Conservation (phyloP, 768 basidiomycete species). For the Rhizopogon vulgaris region DNA sequence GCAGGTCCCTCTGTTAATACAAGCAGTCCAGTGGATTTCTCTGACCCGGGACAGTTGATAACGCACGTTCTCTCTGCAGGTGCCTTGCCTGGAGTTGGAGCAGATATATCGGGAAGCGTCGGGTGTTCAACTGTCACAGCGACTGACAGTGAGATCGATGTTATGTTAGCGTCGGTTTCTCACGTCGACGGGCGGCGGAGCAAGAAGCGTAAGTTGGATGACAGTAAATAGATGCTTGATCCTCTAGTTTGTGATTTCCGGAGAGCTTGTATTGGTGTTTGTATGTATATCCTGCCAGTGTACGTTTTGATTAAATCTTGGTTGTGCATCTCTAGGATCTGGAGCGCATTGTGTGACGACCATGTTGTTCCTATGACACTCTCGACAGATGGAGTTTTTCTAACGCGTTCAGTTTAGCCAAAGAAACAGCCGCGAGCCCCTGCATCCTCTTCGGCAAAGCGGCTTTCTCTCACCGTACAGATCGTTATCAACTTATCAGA, state of each 20-base stretch:
- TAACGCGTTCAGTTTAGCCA: too few relatives aligned
- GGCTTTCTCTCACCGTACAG: too few relatives aligned
- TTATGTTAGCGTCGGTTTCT: neutral
- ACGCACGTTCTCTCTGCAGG: neutral
- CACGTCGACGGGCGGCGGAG: neutral
- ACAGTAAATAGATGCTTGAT: neutral
- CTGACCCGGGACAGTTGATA: neutral
- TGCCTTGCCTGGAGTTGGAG: neutral
- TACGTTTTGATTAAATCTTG: neutral
- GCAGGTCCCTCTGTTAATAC: neutral
- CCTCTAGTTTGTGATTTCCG: neutral
- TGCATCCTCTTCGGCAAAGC: too few relatives aligned
- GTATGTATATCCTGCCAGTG: neutral
- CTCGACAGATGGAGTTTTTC: too few relatives aligned
- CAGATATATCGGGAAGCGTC: neutral
- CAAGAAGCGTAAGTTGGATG: constrained; percentile 20
- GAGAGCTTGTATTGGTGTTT: neutral
- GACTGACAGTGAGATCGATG: neutral
- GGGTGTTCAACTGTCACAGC: neutral
- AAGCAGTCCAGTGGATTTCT: neutral
- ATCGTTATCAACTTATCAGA: too few relatives aligned
- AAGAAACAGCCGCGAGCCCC: too few relatives aligned
- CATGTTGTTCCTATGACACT: too few relatives aligned
- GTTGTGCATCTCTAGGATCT: too few relatives aligned
- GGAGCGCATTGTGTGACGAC: too few relatives aligned